Evolutionary conservation across 1,139 yeast genomes (phyloP).

Genomic region (Candida pseudoviswanathii): DNA sequence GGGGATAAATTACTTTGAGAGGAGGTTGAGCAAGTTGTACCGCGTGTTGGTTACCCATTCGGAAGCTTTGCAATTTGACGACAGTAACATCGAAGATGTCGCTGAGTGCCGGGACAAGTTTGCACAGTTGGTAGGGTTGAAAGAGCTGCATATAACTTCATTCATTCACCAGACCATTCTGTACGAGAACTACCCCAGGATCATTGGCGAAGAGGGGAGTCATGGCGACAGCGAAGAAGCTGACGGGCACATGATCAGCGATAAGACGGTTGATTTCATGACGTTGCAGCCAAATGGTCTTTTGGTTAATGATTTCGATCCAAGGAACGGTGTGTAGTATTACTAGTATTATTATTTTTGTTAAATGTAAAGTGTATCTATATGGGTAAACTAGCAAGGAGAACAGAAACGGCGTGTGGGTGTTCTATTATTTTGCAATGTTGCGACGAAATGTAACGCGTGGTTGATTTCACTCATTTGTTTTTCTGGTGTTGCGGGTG

Average conservation of each 20-base stretch:
- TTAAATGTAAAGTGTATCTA: background rate
- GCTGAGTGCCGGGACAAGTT: slow-evolving; percentile 28
- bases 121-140: slow-evolving; percentile 25
- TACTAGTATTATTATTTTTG: background rate
- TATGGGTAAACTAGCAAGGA: background rate
- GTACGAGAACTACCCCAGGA: slow-evolving; percentile 33
- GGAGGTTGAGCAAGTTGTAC: slow-evolving; percentile 28
- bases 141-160: slow-evolving; percentile 29
- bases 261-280: slow-evolving; percentile 19
- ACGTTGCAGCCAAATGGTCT: slow-evolving; percentile 21
- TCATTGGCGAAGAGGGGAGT: slow-evolving; percentile 4
- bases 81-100: slow-evolving; percentile 30
- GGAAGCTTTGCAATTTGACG: slow-evolving; percentile 32
- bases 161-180: slow-evolving; percentile 30
- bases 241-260: slow-evolving; percentile 6
- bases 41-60: slow-evolving; percentile 31
- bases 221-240: background rate
- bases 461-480: background rate
- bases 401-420: background rate
- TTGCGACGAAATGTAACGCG: background rate
- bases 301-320: slow-evolving; percentile 19
- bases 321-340: slow-evolving; percentile 5
- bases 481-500: background rate
- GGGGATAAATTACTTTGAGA: slow-evolving; percentile 31
- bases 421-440: background rate